Evolutionary conservation across 257 asterid genomes (phyloP), one percentile per base, ranked within the genome.

Genomic region (Forsythia viridissima): DNA sequence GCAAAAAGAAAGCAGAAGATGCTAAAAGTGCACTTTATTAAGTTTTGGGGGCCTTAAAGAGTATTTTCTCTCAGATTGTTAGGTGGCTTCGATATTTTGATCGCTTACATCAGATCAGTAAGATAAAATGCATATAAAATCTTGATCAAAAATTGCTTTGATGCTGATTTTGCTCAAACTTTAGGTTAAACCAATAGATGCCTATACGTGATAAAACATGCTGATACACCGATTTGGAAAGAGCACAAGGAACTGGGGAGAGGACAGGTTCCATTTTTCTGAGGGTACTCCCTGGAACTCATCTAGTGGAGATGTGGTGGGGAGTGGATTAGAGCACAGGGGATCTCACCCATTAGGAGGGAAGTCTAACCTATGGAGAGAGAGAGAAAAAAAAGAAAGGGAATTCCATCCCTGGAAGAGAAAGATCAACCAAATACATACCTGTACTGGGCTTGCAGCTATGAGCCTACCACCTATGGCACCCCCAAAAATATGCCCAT

Each of bases 401-500:
- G 51, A 18, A 76, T 10, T 37, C 4, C n/a, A 21, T 30, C 34
- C 13, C 9, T 34, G 15, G 2, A 59, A 44, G 66, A 63, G 40
- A 72, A 52, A 34, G 69, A 75, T 24, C 15, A 24, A 77, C 21
- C 57, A 18, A 40, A 8, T 12, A 69, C 37, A 10, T 70, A 91
- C 92, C 94, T 91, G 96, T 39, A 86, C 88, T 7, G 89, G 87
- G 65, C 78, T 83, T 51, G 92, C 87, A 1, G 96, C 96, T 8
- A 85, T 77, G 46, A 91, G 92, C 73, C 82, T 84, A 59, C 96
- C 96, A 71, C 93, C 96, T 72, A 91, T 72, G 34, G 93, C 94
- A 81, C 96, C 96, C 1, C 96, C 96, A 65, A 91, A 82, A 34
- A 91, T 83, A 43, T 85, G 92, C 40, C 94, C 94, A 77, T 91